Base-by-base conservation (phyloP, 2,329 filamentous ascomycete species). In the Botrytis byssoidea region DNA sequence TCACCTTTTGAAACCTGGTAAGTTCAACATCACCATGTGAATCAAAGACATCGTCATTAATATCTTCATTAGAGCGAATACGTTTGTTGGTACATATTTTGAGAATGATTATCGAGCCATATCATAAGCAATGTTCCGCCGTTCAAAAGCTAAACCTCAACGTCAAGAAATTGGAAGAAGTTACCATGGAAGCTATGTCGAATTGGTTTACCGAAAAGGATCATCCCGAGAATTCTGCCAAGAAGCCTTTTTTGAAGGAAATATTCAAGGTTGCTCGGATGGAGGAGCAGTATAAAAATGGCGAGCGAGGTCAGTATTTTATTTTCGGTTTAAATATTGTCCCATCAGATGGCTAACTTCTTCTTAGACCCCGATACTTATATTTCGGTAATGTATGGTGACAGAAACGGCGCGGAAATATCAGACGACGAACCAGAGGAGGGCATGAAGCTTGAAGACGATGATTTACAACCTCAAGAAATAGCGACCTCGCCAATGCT, bases 1-100 rank as follows among this genome's bases (percentile, higher is more conserved):
- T 78, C 92, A 94, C 82, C 83, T 93, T 66, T 88, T 88, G 77
- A 93, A 91, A 80, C 84, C 86, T 79, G 90, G 91, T 92, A 81
- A 78, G 84, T 78, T 48, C 3, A 32, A 18, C 32, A 14, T 5
- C 35, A 55, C 44, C 7, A 32, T 35, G 0, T 44, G 25, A 32
- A 20, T 8, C 14, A 37, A 16, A 51, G 35, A 35, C 4, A 4
- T 20, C 46, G 2, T 48, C 20, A 57, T 46, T 75, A 57, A 72
- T 29, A 71, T 64, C 32, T 25, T 51, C 10, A 59, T 4, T 74
- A 91, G 89, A 91, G 77, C 86, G 89, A 25, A 85, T 91, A 18
- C 83, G 86, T 74, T 83, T 91, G 1, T 82, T 91, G 5, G 85
- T 85, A 64, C 89, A 91, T 75, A 90, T 91, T 60, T 79, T 91